Evolutionary conservation across 2,329 filamentous ascomycete species (phyloP), one percentile per base, ranked within the genome.

Genomic region (Balansia obtecta): DNA sequence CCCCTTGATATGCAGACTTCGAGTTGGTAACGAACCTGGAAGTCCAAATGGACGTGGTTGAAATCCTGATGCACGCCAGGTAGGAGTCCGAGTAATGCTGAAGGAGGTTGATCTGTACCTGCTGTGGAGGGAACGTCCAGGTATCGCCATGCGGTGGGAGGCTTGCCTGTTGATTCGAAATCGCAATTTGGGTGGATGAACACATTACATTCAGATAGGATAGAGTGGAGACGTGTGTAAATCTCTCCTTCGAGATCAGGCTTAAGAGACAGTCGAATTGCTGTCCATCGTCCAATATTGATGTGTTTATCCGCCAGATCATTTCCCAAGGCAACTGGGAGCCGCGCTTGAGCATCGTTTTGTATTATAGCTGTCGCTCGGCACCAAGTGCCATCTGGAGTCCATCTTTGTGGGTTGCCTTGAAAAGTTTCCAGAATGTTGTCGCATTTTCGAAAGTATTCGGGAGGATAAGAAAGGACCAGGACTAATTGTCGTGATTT

Each of bases 1-100:
- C 83, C 82, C 30, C 85, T 79, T 0, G 90, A 95, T n/a, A 97
- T 75, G 62, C 91, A 97, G 0, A 88, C 90, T 64, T 98, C 91
- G 0, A 98, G 76, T 63, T 95, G 89, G 61, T 97, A 98, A 15
- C 88, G 79, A 1, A 95, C 79, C 1, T 80, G 69, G 54, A 89
- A 96, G 0, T 79, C 69, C 4, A 91, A 71, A 32, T 64, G 58
- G 11, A 27, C 27, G 27, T 7, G 27, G 7, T 80, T 69, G 54
- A 89, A 96, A 0, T 79, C 69, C 4, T 91, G 71, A 32, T 64
- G 58, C 12, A 64, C 48, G n/a, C 53, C 47, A 5, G 50, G 52
- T 42, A 1, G 50, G 49, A 12, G 53, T 54, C 11, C 56, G 5
- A 68, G 54, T 4, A 65, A 58, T 27, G 63, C 58, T 3, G 61